Percentiles rank a stretch among this genome's conserved stretches.
phyloP scores from a whole-genome alignment of 345 rosid genomes.

The Eutrema japonicum region DNA sequence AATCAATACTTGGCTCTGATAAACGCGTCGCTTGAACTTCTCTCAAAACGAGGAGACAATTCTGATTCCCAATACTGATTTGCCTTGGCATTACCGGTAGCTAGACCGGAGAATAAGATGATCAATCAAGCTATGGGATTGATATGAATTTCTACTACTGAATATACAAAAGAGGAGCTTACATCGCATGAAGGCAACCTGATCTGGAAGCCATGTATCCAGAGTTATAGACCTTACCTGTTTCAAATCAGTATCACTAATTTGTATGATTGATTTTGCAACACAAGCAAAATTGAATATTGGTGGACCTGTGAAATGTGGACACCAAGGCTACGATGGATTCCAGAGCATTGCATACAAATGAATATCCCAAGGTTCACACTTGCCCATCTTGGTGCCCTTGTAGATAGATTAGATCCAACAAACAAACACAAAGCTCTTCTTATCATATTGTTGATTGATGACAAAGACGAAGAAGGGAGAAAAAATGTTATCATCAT shows the following conservation, averaged over 20 bases:
- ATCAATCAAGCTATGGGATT: slow-evolving; percentile 4
- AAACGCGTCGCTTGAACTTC: slow-evolving; percentile 74
- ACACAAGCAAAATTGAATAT: not conserved
- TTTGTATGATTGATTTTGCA: not conserved
- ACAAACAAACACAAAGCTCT: slow-evolving; percentile 30
- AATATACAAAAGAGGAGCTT: slow-evolving; percentile 41
- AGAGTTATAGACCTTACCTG: slow-evolving; percentile 93
- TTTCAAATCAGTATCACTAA: slow-evolving; percentile 5
- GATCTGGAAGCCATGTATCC: slow-evolving; percentile 99
- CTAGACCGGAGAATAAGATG: slow-evolving; percentile 44
- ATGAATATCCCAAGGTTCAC: slow-evolving; percentile 97
- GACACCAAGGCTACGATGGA: slow-evolving; percentile 93
- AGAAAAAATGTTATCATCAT: not conserved
- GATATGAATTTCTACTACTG: slow-evolving; percentile 4
- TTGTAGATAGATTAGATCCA: slow-evolving; percentile 40
- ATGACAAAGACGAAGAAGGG: not conserved
- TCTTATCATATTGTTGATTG: slow-evolving; percentile 8
- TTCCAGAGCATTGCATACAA: slow-evolving; percentile 96
- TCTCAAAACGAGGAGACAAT: slow-evolving; percentile 69
- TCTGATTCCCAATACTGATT: slow-evolving; percentile 96
- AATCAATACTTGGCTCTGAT: slow-evolving; percentile 79
- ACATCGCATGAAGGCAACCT: slow-evolving; percentile 83
- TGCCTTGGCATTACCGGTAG: slow-evolving; percentile 80
- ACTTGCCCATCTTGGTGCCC: slow-evolving; percentile 97
- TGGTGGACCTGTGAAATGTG: slow-evolving; percentile 83